Evolutionary conservation across 164 flowering plant genomes (phyloP), one percentile per base, ranked within the genome.

Genomic region (Hamamelis virginiana): DNA sequence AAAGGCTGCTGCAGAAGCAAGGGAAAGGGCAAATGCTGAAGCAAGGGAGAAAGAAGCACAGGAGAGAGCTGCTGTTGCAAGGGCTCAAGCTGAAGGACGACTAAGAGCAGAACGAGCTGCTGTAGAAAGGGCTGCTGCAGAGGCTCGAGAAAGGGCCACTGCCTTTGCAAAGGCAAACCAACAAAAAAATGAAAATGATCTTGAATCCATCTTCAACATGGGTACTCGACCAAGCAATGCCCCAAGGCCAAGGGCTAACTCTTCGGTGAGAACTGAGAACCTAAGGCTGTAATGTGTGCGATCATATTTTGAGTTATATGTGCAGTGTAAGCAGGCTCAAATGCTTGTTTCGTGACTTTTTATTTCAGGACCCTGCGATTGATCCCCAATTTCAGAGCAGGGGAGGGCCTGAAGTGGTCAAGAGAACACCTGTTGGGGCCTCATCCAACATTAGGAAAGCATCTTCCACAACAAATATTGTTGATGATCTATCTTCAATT

Each of bases 201-300:
- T 92, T 46, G 97, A 92, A 44, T 85, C 96, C 21, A 84, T 90
- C 74, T 92, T 92, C 69, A 71, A 81, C 69, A 80, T 84, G 88
- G 84, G 93, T 76, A 57, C 80, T 66, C 85, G 95, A 67, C 83
- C 99, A 16, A 90, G 78, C 80, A 93, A 97, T 89, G 99, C 87
- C 27, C 97, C 98, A 33, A 84, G 83, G 74, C 81, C 87, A 19
- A 85, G 97, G 74, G 75, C 91, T 55, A 78, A 76, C 48, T 65
- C 90, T 60, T 77, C 87, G 61, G 98, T 93, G 77, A 84, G 89
- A 75, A 67, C 52, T 93, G 77, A 84, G 89, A 75, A 67, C 52
- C 25, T 64, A 38, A 21, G 5, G 0, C 44, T 69, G 12, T 53
- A 19, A 10, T 19, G 23, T 27, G 15, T 53, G 1, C 45, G n/a